Percentiles rank a stretch among this genome's conserved stretches.
Conservation (phyloP, 2,329 filamentous ascomycete species). For the Shiraia bambusicola region DNA sequence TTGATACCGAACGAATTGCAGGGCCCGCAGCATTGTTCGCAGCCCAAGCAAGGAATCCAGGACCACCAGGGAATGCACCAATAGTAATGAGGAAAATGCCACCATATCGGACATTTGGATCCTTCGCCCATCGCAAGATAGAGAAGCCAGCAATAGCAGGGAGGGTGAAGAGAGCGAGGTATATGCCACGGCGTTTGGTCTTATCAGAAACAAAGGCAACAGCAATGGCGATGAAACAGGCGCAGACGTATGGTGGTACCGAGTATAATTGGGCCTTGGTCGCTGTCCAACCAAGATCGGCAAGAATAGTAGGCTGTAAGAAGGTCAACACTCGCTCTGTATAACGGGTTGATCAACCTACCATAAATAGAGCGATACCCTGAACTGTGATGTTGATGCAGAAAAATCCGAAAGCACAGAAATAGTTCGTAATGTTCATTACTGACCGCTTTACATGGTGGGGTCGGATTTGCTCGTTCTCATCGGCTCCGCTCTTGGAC, state of each 20-base stretch:
- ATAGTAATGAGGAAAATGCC: conserved; percentile 59
- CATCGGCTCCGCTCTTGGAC: conserved; percentile 51
- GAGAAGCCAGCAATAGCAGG: conserved; percentile 55
- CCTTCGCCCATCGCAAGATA: conserved; percentile 57
- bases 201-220: conserved; percentile 43
- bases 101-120: conserved; percentile 57
- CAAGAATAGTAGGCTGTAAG: conserved; percentile 40
- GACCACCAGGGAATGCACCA: conserved; percentile 60
- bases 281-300: conserved; percentile 41
- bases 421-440: conserved; percentile 60
- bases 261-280: conserved; percentile 44
- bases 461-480: conserved; percentile 51
- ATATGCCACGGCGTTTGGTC: conserved; percentile 43
- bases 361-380: conserved; percentile 44
- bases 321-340: conserved; percentile 7
- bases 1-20: conserved; percentile 57
- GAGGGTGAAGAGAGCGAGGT: conserved; percentile 38
- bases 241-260: conserved; percentile 44
- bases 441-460: conserved; percentile 56
- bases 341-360: conserved; percentile 12
- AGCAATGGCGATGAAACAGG: conserved; percentile 38
- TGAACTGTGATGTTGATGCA: conserved; percentile 63
- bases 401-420: conserved; percentile 61
- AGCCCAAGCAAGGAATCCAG: conserved; percentile 60
- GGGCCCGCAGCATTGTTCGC: conserved; percentile 62